Percentiles rank a stretch among this genome's conserved stretches.
These are phyloP conservation scores for Suillus bovinus DNA, from an alignment of 768 basidiomycete genomes.

Conservation along the genomic window DNA sequence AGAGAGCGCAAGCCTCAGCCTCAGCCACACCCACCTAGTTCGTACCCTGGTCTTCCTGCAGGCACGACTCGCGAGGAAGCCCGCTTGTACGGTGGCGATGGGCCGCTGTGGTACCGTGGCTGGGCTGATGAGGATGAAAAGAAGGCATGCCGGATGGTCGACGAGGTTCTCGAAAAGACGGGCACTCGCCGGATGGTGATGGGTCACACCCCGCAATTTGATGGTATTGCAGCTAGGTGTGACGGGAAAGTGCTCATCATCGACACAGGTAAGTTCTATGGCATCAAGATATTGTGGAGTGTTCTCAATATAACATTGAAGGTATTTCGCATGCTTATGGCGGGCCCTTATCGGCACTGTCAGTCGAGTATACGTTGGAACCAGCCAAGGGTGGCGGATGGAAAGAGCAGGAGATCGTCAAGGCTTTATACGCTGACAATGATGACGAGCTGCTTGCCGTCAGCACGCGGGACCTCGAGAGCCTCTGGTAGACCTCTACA, in stretches of 20 bases:
- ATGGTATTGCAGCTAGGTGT: constrained; percentile 85
- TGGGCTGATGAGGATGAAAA: constrained; percentile 81
- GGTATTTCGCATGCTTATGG: constrained; percentile 97
- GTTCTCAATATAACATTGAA: constrained; percentile 28
- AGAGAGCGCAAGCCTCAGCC: constrained; percentile 65
- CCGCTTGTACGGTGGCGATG: constrained; percentile 71
- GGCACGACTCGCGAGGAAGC: constrained; percentile 66
- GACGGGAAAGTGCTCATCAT: constrained; percentile 94
- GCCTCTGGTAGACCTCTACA: constrained; percentile 14
- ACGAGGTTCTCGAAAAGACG: constrained; percentile 66
- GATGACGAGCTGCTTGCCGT: constrained; percentile 31
- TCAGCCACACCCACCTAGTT: constrained; percentile 76
- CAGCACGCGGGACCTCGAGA: constrained; percentile 28
- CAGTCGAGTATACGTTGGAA: constrained; percentile 80
- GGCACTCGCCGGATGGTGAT: constrained; percentile 90
- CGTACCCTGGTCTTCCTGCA: constrained; percentile 70
- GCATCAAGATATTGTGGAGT: not conserved
- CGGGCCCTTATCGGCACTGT: constrained; percentile 87
- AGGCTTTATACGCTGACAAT: constrained; percentile 34
- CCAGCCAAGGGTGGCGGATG: constrained; percentile 46
- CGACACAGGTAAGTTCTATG: constrained; percentile 69
- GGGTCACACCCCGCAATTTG: constrained; percentile 95
- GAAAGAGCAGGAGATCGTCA: constrained; percentile 38
- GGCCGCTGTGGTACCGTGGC: constrained; percentile 94
- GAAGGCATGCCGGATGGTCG: constrained; percentile 68